phyloP scores from a whole-genome alignment of 768 basidiomycete species.

The Piloderma croceum region DNA sequence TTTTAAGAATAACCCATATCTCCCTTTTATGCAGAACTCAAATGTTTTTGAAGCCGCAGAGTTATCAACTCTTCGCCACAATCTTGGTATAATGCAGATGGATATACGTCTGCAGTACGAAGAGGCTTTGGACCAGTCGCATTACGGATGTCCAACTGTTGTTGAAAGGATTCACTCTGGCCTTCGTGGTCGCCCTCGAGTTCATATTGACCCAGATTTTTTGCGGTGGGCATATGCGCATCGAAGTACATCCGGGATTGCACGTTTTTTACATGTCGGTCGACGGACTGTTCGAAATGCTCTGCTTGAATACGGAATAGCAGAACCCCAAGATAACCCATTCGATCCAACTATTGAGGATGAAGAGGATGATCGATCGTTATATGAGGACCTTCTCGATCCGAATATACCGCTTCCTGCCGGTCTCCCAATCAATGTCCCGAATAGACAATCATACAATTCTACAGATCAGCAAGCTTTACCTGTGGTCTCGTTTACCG shows the following conservation, averaged over 20 bases:
- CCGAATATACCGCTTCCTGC: too few species aligned
- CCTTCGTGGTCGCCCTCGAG: constrained; percentile 8
- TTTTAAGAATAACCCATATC: neutral
- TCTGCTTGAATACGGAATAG: constrained; percentile 12
- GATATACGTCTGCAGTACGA: constrained; percentile 8
- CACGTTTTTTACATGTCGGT: constrained; percentile 11
- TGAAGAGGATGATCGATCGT: neutral
- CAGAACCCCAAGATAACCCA: constrained; percentile 3
- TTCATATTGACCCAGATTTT: constrained; percentile 14
- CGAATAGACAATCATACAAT: too few species aligned
- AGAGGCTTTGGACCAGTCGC: constrained; percentile 8
- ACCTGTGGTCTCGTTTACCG: constrained; percentile 8
- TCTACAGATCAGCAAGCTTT: neutral
- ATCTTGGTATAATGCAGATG: constrained; percentile 9
- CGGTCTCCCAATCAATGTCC: too few species aligned
- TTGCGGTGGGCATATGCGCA: constrained; percentile 14
- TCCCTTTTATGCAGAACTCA: constrained; percentile 6
- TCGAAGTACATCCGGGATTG: constrained; percentile 12
- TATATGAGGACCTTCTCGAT: neutral
- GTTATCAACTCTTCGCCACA: constrained; percentile 3
- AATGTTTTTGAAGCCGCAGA: constrained; percentile 9
- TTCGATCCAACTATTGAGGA: too few species aligned
- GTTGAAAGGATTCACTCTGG: constrained; percentile 7
- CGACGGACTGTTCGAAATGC: constrained; percentile 10
- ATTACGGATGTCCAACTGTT: constrained; percentile 10